Conservation (phyloP, 2,329 filamentous ascomycete genomes). For the Penicillium sp. region DNA sequence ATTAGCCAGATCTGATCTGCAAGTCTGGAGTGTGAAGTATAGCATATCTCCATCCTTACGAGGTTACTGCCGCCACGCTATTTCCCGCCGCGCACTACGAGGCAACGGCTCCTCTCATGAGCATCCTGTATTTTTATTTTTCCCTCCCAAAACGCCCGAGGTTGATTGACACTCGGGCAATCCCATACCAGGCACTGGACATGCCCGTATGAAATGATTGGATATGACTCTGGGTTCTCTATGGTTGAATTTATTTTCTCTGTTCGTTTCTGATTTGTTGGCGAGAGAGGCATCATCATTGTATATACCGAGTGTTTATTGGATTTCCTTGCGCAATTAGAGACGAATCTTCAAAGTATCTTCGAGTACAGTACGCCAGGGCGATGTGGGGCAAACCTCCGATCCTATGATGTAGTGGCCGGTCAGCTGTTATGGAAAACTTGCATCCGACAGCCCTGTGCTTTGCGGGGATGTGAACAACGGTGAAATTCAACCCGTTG, state of each 20-base stretch:
- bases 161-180: conserved; percentile 15
- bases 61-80: conserved; percentile 27
- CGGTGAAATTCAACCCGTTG: not conserved
- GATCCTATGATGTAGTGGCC: conserved; percentile 26
- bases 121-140: conserved; percentile 27
- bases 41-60: conserved; percentile 20
- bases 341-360: not conserved
- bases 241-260: conserved; percentile 18
- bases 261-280: conserved; percentile 16
- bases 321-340: conserved; percentile 1
- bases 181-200: conserved; percentile 24
- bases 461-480: not conserved
- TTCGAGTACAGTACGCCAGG: not conserved
- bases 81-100: conserved; percentile 9
- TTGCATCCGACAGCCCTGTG: conserved; percentile 10
- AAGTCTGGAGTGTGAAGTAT: conserved; percentile 7
- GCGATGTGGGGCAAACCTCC: conserved; percentile 15
- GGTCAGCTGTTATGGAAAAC: conserved; percentile 23
- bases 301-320: conserved; percentile 23
- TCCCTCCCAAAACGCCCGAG: conserved; percentile 22
- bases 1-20: conserved; percentile 25
- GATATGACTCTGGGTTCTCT: conserved; percentile 27
- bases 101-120: conserved; percentile 10
- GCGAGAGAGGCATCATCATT: conserved; percentile 19
- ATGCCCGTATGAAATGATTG: conserved; percentile 29